phyloP scores from a whole-genome alignment of 805 yeast species.

The Ogataea degrootiae region DNA sequence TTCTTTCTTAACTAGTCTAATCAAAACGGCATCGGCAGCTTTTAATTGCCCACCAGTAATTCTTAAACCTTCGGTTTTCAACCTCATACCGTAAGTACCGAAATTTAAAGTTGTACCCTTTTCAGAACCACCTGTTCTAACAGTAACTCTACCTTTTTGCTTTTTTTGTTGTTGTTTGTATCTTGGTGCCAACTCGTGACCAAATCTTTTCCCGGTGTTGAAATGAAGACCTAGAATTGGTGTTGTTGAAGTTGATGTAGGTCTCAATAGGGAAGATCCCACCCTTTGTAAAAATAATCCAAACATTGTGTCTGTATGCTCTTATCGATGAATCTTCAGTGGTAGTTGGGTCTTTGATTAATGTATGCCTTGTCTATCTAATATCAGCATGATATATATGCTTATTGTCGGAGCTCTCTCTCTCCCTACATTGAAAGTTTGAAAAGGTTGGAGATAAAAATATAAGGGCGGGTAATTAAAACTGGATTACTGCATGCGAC shows the following conservation, averaged over 20 bases:
- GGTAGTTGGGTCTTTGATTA: no score
- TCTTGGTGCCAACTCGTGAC: constrained; percentile 76
- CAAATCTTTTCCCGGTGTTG: constrained; percentile 36
- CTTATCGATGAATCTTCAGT: neutral
- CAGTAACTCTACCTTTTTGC: constrained; percentile 91
- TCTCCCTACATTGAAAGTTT: no score
- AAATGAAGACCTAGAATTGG: constrained; percentile 4
- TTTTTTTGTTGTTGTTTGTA: constrained; percentile 65
- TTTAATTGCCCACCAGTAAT: constrained; percentile 82
- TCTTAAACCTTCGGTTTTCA: constrained; percentile 83
- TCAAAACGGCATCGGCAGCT: constrained; percentile 84
- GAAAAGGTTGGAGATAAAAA: no score
- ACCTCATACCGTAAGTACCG: constrained; percentile 82
- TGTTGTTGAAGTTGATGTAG: neutral
- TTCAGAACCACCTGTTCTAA: constrained; percentile 88
- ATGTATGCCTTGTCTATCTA: no score
- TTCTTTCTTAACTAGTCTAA: constrained; percentile 77
- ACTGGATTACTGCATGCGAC: no score
- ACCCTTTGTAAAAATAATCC: neutral
- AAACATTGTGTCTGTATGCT: neutral
- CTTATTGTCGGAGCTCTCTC: no score
- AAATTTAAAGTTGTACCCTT: constrained; percentile 80
- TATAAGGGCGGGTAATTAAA: no score
- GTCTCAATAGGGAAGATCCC: neutral
- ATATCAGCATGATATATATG: no score